Evolutionary conservation across 2,329 filamentous ascomycete genomes (phyloP), one percentile per base, ranked within the genome.

Genomic region (Fusarium coicis): DNA sequence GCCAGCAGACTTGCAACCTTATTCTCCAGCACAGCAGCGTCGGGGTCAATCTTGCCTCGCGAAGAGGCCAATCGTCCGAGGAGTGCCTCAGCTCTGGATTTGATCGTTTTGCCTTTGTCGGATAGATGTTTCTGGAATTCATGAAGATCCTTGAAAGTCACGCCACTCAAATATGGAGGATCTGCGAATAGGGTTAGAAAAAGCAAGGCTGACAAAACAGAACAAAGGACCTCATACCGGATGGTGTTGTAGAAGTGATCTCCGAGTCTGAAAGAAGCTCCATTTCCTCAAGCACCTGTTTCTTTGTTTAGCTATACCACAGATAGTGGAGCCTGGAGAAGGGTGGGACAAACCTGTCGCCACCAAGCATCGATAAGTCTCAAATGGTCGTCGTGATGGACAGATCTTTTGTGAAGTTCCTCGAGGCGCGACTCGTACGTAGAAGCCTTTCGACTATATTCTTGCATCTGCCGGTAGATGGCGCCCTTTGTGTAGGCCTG

Each of bases 381-480:
- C 57, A 99, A 85, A 81, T 98, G 96, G 77, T 98, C 95, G 83
- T 98, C 94, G 83, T 98, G 94, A 83, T 96, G 91, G 71, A 89
- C 88, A 36, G 93, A 90, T 79, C 91, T 89, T 81, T 94, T 95
- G 74, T 93, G 90, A 72, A 97, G 86, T 74, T 97, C 93, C 79
- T 92, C 92, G 70, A 98, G 86, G 79, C 93, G 93, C 66, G 90
- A 87, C 84, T 98, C 95, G 71, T 97, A 86, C 44, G 93, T 93
- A 65, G 89, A 87, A 81, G 95, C 95, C 81, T 97, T 94, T 77
- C 96, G 92, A 84, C 97, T 97, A 84, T 97, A 98, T 84, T 98
- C 96, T 80, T 95, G 93, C 95, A 99, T 97, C 84, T 98, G 96
- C 66, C 97, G 94, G 79, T 93, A 92, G 81, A 99, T 97, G 73